Evolutionary conservation across 2,329 filamentous ascomycete genomes (phyloP).

Genomic region (Aspergillus pseudotamarii): DNA sequence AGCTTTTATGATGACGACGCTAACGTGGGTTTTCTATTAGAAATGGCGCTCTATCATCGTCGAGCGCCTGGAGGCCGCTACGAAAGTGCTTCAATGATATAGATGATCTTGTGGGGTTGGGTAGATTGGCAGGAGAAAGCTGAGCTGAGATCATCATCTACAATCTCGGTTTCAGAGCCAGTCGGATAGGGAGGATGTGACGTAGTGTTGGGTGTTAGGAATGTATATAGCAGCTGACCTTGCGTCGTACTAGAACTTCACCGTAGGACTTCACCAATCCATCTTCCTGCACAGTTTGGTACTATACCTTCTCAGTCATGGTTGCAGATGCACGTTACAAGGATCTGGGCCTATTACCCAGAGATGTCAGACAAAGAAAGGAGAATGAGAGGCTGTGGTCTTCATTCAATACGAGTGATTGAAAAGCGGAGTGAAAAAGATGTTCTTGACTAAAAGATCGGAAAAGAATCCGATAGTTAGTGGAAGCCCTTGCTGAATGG

Average conservation of each 20-base stretch:
- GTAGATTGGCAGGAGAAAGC: no score
- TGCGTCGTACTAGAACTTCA: neutral
- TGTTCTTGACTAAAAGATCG: neutral
- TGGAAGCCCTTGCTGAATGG: neutral
- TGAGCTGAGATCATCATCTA: neutral
- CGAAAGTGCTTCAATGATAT: conserved; percentile 31
- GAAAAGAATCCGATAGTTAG: neutral
- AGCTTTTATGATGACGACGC: neutral
- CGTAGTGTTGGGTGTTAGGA: neutral
- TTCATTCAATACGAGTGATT: neutral
- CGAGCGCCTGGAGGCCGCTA: conserved; percentile 38
- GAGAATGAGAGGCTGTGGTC: no score
- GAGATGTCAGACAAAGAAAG: neutral
- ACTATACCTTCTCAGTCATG: neutral
- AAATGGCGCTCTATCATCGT: conserved; percentile 46
- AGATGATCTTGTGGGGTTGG: neutral
- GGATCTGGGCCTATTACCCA: neutral
- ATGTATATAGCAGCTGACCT: neutral
- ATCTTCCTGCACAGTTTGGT: no score
- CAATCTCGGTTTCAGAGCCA: neutral
- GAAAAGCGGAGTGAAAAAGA: neutral
- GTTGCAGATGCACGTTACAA: neutral
- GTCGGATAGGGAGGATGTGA: neutral
- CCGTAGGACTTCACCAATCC: neutral
- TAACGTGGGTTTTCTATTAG: conserved; percentile 24